Conservation (phyloP, 306 rosid genomes). For the Styphnolobium japonicum region DNA sequence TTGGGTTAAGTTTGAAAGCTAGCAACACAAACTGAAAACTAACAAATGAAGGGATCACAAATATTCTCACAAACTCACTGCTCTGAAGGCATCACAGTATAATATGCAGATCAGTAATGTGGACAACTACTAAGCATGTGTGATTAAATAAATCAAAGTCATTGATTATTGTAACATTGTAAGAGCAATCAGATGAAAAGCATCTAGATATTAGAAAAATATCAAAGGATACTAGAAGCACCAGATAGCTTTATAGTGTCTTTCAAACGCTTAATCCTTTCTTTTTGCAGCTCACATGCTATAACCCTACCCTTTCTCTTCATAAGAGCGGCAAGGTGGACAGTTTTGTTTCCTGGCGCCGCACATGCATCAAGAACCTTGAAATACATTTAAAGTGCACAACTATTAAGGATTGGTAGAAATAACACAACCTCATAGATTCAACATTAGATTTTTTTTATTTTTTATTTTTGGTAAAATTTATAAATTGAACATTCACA, state of each 20-base stretch:
- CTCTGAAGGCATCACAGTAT: not conserved
- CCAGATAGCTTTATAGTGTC: slow-evolving; percentile 80
- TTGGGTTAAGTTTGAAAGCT: slow-evolving; percentile 46
- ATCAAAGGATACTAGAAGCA: slow-evolving; percentile 73
- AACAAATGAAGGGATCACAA: not conserved
- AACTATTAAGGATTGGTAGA: not conserved
- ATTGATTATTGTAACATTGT: not conserved
- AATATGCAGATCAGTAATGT: not conserved
- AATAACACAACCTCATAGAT: not conserved
- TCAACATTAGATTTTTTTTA: not conserved
- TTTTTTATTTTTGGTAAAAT: not conserved
- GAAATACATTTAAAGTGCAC: slow-evolving; percentile 35
- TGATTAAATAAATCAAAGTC: not conserved
- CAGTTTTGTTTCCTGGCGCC: slow-evolving; percentile 96
- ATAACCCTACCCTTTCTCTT: slow-evolving; percentile 66
- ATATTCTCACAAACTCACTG: not conserved
- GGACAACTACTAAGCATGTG: not conserved
- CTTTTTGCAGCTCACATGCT: slow-evolving; percentile 78
- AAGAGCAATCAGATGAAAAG: slow-evolving; percentile 11
- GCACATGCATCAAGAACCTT: slow-evolving; percentile 96
- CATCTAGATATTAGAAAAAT: not conserved
- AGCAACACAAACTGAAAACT: not conserved
- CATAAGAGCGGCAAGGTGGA: slow-evolving; percentile 92
- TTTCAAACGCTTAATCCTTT: slow-evolving; percentile 64
- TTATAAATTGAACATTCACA: not conserved